phyloP scores from a whole-genome alignment of 805 yeast genomes.

The Candida montana region DNA sequence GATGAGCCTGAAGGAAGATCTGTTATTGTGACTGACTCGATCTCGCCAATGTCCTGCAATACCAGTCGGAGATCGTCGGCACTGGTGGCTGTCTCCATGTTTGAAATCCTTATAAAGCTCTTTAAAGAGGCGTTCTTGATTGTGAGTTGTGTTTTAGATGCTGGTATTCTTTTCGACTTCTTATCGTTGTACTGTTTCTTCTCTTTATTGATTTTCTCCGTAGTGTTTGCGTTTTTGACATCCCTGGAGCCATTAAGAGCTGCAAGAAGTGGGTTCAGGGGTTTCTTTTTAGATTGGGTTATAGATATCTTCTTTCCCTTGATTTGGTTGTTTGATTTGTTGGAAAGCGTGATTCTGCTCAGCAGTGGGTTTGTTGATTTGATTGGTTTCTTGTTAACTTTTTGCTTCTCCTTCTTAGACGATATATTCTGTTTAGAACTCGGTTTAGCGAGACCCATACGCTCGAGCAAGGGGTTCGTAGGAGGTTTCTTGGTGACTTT shows the following conservation, averaged over 20 bases:
- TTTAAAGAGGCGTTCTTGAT: slow-evolving; percentile 23
- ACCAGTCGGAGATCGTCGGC: slow-evolving; percentile 26
- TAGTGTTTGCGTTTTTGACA: not conserved
- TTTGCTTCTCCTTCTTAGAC: not conserved
- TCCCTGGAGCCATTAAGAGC: slow-evolving; percentile 6
- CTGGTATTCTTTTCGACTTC: not conserved
- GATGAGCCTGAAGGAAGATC: slow-evolving; percentile 36
- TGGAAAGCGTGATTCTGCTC: not conserved
- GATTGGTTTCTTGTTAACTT: not conserved
- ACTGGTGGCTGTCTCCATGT: slow-evolving; percentile 28
- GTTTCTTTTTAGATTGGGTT: not conserved
- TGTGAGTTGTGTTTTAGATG: not conserved
- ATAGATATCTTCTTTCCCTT: not conserved
- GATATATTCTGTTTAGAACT: not conserved
- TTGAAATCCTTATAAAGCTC: slow-evolving; percentile 26
- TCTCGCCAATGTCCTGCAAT: slow-evolving; percentile 20
- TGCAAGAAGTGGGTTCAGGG: slow-evolving; percentile 9
- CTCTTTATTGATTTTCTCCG: too few relatives aligned
- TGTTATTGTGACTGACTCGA: slow-evolving; percentile 24
- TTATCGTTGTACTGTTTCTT: not conserved
- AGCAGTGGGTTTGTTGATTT: slow-evolving; percentile 4
- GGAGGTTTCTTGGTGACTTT: not conserved
- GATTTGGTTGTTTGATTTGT: not conserved
- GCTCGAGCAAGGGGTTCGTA: slow-evolving; percentile 5
- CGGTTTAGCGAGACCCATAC: not conserved